Evolutionary conservation across 139 green algal genomes (phyloP), one percentile per base, ranked within the genome.

Genomic region (Volvox reticuliferus): DNA sequence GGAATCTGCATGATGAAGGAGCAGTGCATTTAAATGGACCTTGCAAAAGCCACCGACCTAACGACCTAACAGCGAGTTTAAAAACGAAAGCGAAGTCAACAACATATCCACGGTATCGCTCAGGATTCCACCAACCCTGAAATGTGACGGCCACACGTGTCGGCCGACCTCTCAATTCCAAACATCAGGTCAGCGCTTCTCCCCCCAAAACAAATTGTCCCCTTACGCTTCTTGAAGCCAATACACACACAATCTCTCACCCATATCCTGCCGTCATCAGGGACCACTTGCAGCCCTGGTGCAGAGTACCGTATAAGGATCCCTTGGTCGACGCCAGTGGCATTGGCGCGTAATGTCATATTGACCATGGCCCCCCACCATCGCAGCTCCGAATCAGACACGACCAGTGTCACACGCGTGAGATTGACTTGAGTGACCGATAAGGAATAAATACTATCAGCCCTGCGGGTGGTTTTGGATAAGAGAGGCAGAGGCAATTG

Each of bases 1-100:
- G 83, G 83, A 26, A 88, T n/a, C 83, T 88, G 83, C 65, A 73
- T 73, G 12, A 2, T 50, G 30, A 82, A 36, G 24, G 32, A 82
- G 5, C 76, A 30, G 65, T 12, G 65, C 12, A 9, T 73, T 5
- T 73, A 12, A 9, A 73, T 9, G 44, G 44, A 55, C 44, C 5
- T 55, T 55, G 44, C 44, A 55, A 55, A 55, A 55, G 44, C 44
- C 44, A 55, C 44, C 44, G 5, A 55, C 9, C 9, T 9, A 55
- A 9, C n/a, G n/a, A n/a, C n/a, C n/a, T n/a, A n/a, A n/a, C n/a
- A n/a, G n/a, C n/a, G n/a, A n/a, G n/a, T n/a, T n/a, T n/a, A 9
- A 55, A 55, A 14, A 55, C 44, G 44, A 55, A 55, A 9, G 9
- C 9, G 5, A 55, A 55, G 9, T 14, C 44, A 55, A 55, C 44